phyloP scores from a whole-genome alignment of 352 stramenopile genomes.

The Pythium scleroteichum region DNA sequence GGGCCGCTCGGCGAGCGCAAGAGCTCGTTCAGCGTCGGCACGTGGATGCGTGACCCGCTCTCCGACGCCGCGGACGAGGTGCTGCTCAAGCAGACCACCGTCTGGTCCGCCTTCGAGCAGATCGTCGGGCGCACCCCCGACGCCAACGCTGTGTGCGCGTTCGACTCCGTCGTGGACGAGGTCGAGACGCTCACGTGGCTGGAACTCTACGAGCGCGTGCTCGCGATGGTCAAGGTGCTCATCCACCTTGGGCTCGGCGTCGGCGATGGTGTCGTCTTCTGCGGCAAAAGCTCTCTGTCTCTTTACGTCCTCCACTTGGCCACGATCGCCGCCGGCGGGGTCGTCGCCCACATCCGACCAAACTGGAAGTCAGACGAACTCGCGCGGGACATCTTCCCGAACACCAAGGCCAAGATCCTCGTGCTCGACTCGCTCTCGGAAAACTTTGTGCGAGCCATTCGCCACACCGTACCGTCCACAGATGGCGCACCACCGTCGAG shows the following conservation, averaged over 20 bases:
- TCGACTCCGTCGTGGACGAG: constrained; percentile 8
- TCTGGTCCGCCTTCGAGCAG: constrained; percentile 28
- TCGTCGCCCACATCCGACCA: constrained; percentile 56
- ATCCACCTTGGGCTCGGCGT: constrained; percentile 50
- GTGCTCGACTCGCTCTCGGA: constrained; percentile 55
- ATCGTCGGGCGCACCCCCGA: constrained; percentile 24
- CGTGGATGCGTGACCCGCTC: constrained; percentile 25
- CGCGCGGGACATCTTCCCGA: constrained; percentile 49
- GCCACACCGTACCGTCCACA: constrained; percentile 27
- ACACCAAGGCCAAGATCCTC: constrained; percentile 51
- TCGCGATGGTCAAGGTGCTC: constrained; percentile 44
- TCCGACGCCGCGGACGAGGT: constrained; percentile 24
- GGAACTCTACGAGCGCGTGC: constrained; percentile 35
- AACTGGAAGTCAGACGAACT: constrained; percentile 60
- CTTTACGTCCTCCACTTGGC: constrained; percentile 68
- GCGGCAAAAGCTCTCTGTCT: constrained; percentile 39
- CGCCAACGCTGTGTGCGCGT: constrained; percentile 16
- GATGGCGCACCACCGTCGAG: neutral
- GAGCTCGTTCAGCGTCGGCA: constrained; percentile 27
- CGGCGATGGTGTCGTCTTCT: constrained; percentile 64
- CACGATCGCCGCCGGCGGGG: constrained; percentile 48
- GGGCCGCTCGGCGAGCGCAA: constrained; percentile 20
- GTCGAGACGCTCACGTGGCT: constrained; percentile 35
- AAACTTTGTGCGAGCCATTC: constrained; percentile 42
- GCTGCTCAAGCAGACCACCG: constrained; percentile 27